These are phyloP conservation scores for Phylloporus sp. DNA, from an alignment of 1,284 basidiomycete genomes.

Conservation along the genomic window DNA sequence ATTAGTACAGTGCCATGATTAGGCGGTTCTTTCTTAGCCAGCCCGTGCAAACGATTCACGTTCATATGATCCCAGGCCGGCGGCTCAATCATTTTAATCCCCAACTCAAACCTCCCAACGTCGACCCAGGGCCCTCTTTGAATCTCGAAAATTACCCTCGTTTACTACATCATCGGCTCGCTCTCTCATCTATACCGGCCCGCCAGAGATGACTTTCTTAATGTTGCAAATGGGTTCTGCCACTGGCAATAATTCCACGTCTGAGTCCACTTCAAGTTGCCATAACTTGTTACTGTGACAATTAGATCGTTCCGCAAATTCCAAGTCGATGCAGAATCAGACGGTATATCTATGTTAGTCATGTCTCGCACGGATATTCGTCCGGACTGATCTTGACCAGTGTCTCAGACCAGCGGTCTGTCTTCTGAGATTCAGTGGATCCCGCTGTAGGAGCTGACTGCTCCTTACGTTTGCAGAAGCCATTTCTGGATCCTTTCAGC, in stretches of 20 bases:
- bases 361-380: constrained; percentile 44
- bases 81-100: constrained; percentile 22
- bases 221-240: constrained; percentile 88
- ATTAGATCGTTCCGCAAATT: constrained; percentile 95
- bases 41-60: neutral
- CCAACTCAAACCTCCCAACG: constrained; percentile 25
- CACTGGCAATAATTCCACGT: too few species aligned
- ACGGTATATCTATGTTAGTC: constrained; percentile 96
- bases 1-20: constrained; percentile 55
- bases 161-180: constrained; percentile 76
- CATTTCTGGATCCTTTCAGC: too few species aligned
- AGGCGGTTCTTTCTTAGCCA: constrained; percentile 49
- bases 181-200: constrained; percentile 82
- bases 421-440: constrained; percentile 85
- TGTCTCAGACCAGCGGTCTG: constrained; percentile 81
- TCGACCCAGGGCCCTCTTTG: constrained; percentile 29
- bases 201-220: constrained; percentile 86
- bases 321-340: too few species aligned
- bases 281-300: too few species aligned
- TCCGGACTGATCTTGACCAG: neutral
- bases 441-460: too few species aligned
- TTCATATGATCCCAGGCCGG: too few species aligned
- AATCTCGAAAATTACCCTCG: constrained; percentile 76
- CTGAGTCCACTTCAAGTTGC: constrained; percentile 96
- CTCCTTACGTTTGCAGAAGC: too few species aligned